Conservation (phyloP, 345 rosid species). For the Hibiscus tridactylites region DNA sequence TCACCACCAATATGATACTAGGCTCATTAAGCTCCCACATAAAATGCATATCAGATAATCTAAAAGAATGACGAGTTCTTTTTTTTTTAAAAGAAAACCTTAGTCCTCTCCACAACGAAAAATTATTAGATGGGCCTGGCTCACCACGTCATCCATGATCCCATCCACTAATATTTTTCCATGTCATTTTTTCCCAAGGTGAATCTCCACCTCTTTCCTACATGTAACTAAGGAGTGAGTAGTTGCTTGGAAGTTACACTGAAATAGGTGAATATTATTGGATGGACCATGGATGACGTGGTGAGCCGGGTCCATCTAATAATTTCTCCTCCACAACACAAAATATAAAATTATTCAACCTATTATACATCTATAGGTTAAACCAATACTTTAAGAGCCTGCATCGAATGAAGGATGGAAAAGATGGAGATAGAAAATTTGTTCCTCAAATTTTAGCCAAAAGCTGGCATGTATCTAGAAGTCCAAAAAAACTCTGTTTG, state of each 20-base stretch:
- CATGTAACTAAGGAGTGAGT: no score
- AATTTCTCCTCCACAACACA: background rate
- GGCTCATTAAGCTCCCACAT: background rate
- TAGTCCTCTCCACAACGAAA: background rate
- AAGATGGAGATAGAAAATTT: no score
- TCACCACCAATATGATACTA: background rate
- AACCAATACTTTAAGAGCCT: background rate
- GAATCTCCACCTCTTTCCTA: no score
- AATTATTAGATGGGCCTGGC: no score
- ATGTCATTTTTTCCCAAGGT: no score
- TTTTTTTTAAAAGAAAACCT: background rate
- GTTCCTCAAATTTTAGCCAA: background rate
- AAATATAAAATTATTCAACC: background rate
- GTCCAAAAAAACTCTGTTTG: background rate
- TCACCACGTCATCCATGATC: no score
- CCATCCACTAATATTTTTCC: no score
- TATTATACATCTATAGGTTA: background rate
- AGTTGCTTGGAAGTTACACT: no score
- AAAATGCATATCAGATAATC: background rate
- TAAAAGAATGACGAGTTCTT: background rate
- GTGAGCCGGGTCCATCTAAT: no score
- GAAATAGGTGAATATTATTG: no score
- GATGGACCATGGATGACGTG: no score
- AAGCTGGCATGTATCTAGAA: background rate
- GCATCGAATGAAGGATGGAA: no score